phyloP scores from a whole-genome alignment of 108 stramenopile species.

The Parmales sp. region DNA sequence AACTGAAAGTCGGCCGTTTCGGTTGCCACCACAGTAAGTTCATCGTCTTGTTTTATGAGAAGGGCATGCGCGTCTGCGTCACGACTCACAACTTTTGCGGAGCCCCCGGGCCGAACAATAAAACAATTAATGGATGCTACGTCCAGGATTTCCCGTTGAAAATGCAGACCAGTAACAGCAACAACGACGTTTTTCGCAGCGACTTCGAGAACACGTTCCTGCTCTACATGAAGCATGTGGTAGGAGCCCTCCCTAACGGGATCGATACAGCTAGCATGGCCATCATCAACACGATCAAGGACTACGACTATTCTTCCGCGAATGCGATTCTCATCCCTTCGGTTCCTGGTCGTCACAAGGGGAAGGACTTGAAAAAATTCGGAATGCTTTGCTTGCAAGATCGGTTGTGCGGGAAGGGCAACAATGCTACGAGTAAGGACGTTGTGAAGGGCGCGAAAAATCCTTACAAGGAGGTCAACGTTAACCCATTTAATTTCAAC shows the following conservation, averaged over 20 bases:
- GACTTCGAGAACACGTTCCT: not conserved
- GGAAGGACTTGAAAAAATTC: too few species aligned
- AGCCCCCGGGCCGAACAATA: not conserved
- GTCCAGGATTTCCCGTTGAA: conserved; percentile 5
- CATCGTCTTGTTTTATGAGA: not conserved
- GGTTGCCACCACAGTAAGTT: conserved; percentile 1
- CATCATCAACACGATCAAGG: not conserved
- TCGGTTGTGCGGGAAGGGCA: too few species aligned
- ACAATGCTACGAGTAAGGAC: too few species aligned
- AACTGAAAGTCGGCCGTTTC: not conserved
- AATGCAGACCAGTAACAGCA: too few species aligned
- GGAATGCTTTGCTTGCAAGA: too few species aligned
- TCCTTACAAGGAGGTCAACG: conserved; percentile 14
- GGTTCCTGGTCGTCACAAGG: too few species aligned
- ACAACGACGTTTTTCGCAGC: too few species aligned
- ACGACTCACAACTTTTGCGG: not conserved
- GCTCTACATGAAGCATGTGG: not conserved
- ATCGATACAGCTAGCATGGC: not conserved
- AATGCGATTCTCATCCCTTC: not conserved
- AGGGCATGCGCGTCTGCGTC: not conserved
- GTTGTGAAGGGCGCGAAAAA: too few species aligned
- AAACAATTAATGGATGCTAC: not conserved
- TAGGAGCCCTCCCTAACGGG: not conserved
- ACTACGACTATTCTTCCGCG: not conserved
- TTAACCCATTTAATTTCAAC: not conserved